Evolutionary conservation across 2,329 filamentous ascomycete genomes (phyloP), one percentile per base, ranked within the genome.

Genomic region (Arachnomyces sp.): DNA sequence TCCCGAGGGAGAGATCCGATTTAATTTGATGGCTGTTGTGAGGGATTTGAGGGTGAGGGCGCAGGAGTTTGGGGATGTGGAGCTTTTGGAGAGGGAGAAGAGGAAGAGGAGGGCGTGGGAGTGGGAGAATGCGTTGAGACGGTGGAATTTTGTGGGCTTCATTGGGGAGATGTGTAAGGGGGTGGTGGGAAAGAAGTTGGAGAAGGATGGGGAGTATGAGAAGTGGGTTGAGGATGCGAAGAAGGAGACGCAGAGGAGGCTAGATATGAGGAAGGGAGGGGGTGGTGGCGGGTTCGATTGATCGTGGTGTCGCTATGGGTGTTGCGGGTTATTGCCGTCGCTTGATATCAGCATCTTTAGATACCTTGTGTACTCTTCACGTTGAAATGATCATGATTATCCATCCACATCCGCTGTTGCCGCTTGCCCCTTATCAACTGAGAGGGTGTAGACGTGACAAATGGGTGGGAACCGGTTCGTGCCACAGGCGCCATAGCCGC

Each of bases 81-180:
- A 94, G 57, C 70, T 80, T 62, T 64, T 96, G 50, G 79, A 78
- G 49, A 72, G 81, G 39, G 89, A 96, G 72, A 78, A 90, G 67
- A 73, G 76, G 57, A 94, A 94, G 76, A 74, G 92, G 38, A 73
- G 73, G 43, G 84, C 81, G 48, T 98, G 92, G 92, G 76, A 80
- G 58, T 95, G 92, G 73, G 92, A 98, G 73, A 98, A 98, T 64
- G 84, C 88, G 8, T 70, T 98, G 55, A 70, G 92, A 45, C 72
- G 84, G 53, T 90, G 94, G 64, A 98, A 98, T 64, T 98, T 98
- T 68, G 85, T 98, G 1, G 90, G 88, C 0, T 95, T 98, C 55
- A 84, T 90, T 2, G 88, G 86, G 9, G 88, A 95, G 68, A 72
- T 95, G 45, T 68, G 94, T 52, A 93, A 92, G 70, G 84, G 80